Conservation (phyloP, 1,284 basidiomycete genomes). For the Puccinia polysora region DNA sequence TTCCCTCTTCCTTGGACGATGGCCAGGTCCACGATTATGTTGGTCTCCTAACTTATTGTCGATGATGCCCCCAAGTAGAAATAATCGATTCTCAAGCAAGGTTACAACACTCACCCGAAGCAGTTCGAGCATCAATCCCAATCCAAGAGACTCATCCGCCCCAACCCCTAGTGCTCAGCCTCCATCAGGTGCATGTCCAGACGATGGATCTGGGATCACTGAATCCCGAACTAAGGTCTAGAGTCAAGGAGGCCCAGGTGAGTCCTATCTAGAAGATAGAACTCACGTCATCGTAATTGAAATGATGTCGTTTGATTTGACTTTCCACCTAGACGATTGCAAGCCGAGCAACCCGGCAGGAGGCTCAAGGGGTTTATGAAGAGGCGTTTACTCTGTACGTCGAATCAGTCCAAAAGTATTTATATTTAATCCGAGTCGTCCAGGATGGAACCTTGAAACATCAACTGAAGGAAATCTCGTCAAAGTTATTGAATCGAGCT, state of each 20-base stretch:
- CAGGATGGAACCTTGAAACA: constrained; percentile 16
- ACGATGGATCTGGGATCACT: constrained; percentile 22
- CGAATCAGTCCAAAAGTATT: constrained; percentile 31
- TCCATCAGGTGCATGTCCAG: too few species aligned
- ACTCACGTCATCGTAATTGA: background rate
- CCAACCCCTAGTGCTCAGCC: too few species aligned
- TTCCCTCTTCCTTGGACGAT: too few species aligned
- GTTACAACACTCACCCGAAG: too few species aligned
- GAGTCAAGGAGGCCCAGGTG: constrained; percentile 22
- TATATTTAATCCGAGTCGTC: constrained; percentile 20
- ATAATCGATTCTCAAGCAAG: too few species aligned
- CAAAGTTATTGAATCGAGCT: constrained; percentile 39
- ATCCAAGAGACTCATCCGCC: too few species aligned
- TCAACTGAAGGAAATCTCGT: constrained; percentile 24
- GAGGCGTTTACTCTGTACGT: constrained; percentile 27
- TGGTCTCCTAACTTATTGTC: too few species aligned
- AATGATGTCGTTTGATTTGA: background rate
- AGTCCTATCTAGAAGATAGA: background rate
- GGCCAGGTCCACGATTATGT: too few species aligned
- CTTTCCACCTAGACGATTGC: constrained; percentile 12
- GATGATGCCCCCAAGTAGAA: too few species aligned
- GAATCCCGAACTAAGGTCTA: constrained; percentile 19
- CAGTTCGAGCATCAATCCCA: too few species aligned
- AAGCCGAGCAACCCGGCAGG: constrained; percentile 25
- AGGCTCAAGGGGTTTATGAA: constrained; percentile 37